Percentiles rank a stretch among this genome's conserved stretches.
Evolutionary conservation across 2,329 filamentous ascomycete species (phyloP).

Genomic region (Colletotrichum sp.): DNA sequence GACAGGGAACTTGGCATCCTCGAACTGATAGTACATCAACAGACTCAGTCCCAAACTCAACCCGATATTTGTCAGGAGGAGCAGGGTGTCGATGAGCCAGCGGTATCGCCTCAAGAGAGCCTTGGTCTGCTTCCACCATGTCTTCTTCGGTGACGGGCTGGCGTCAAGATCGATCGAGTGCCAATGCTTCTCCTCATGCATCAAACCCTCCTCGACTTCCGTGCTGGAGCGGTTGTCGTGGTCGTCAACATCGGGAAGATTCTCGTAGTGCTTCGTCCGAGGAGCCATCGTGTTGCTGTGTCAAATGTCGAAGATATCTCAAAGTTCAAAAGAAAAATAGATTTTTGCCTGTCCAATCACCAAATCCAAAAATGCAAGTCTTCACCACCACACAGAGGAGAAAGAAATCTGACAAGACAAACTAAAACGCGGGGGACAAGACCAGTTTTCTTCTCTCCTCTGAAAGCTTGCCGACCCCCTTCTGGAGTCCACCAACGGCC

Average conservation of each 20-base stretch:
- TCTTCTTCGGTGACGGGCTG: background rate
- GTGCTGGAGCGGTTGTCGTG: slow-evolving; percentile 8
- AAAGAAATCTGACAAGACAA: background rate
- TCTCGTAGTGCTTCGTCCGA: background rate
- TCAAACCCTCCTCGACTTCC: slow-evolving; percentile 12
- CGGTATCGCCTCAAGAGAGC: background rate
- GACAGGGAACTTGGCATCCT: background rate
- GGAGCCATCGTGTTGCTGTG: background rate
- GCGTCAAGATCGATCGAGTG: slow-evolving; percentile 3
- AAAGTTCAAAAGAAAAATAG: background rate
- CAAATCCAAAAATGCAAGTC: background rate
- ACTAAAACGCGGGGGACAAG: background rate
- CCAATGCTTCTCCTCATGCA: slow-evolving; percentile 20
- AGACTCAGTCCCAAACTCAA: slow-evolving; percentile 10
- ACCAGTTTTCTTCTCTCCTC: background rate
- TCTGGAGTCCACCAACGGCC: background rate
- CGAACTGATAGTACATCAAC: slow-evolving; percentile 20
- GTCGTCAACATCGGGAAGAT: background rate
- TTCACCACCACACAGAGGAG: too few relatives aligned
- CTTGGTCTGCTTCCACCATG: slow-evolving; percentile 4
- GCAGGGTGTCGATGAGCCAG: slow-evolving; percentile 15
- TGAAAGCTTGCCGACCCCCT: background rate
- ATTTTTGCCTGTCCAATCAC: background rate
- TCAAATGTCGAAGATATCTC: background rate
- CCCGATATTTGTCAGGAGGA: slow-evolving; percentile 16